These are phyloP conservation scores for Euphorbia schlechtendalii DNA, from an alignment of 441 rosid genomes.

Conservation along the genomic window DNA sequence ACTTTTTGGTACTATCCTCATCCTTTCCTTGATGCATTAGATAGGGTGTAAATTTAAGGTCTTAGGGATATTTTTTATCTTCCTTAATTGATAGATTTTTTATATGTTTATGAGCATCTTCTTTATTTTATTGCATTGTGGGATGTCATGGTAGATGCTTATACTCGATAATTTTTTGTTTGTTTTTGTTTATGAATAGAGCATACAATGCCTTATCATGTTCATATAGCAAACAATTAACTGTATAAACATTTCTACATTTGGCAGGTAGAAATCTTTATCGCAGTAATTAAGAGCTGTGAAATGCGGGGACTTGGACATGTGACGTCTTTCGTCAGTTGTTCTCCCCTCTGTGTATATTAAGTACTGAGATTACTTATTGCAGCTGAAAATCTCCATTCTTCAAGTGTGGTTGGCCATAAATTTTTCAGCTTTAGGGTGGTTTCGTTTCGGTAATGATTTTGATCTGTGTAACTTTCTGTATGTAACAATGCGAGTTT, in stretches of 20 bases:
- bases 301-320: too few relatives aligned
- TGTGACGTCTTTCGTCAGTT: not conserved
- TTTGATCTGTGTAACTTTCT: not conserved
- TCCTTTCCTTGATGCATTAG: not conserved
- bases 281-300: not conserved
- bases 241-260: not conserved
- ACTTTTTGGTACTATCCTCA: too few relatives aligned
- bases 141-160: not conserved
- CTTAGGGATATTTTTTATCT: too few relatives aligned
- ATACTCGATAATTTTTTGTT: too few relatives aligned
- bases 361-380: not conserved
- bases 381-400: not conserved
- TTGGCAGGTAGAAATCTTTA: conserved; percentile 5
- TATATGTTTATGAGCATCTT: too few relatives aligned
- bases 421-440: conserved; percentile 15
- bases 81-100: too few relatives aligned
- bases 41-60: not conserved
- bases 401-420: conserved; percentile 6
- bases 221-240: not conserved
- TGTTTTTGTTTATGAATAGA: conserved; percentile 5
- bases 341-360: not conserved
- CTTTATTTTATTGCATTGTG: not conserved
- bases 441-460: conserved; percentile 12
- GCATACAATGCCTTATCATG: not conserved
- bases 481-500: not conserved